Evolutionary conservation across 768 basidiomycete genomes (phyloP), one percentile per base, ranked within the genome.

Genomic region (Pleurotus pulmonarius): DNA sequence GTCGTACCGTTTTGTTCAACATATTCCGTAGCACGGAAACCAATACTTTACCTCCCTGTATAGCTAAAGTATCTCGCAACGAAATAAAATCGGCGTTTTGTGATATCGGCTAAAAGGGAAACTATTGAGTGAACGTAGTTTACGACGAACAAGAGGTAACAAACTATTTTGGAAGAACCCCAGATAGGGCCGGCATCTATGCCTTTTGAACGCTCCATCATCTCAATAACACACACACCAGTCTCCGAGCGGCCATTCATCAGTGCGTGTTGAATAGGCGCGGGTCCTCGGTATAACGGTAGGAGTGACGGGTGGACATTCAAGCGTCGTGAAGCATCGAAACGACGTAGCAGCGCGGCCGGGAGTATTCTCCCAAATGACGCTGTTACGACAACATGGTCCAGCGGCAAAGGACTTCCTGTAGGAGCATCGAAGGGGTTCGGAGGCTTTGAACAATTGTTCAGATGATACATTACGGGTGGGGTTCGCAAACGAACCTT

Each of bases 291-390:
- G 67, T 91, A 94, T 24, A 78, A 75, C 0, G 94, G 94, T 34
- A 98, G 78, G 0, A 93, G 73, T 37, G 94, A 95, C 0, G 94
- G 93, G 63, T 98, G 94, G 5, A 98, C 83, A 64, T 98, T 97
- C 38, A 98, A 74, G 20, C 88, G 75, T 46, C 83, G 80, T 0
- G 69, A 63, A 0, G 75, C 73, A 0, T 72, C 77, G 64, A 96
- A 96, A 40, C 78, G 73, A 12, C 74, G 65, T 13, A 97, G 81
- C 52, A 90, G 73, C 2, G 75, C 64, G 4, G 74, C 66, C 0
- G 91, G 81, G 11, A 98, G 79, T 61, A 95, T 93, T 46, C 89
- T 87, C 0, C 94, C 94, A 60, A 96, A 96, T 0, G 94, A 96
- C 5, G 94, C 92, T 0, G 94, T 94, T 5, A 98, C 64, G 7